Conservation (phyloP, 169 alveolate species). For the Blepharisma undulans region DNA sequence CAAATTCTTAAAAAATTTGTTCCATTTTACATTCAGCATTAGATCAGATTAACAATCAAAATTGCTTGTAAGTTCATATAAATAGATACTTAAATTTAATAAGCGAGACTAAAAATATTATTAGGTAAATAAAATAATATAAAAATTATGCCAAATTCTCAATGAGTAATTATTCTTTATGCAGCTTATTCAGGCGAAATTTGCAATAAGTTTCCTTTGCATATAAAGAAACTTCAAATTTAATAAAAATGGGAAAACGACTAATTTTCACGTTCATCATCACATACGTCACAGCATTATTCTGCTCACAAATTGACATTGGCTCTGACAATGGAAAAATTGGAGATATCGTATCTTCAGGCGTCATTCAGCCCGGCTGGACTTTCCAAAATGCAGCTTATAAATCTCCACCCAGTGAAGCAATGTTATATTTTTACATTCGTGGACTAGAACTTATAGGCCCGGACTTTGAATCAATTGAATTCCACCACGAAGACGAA, state of each 20-base stretch:
- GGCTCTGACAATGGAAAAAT: slow-evolving; percentile 18
- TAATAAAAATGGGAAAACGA: background rate
- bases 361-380: slow-evolving; percentile 30
- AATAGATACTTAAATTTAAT: too few species aligned
- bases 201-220: too few species aligned
- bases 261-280: background rate
- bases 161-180: too few species aligned
- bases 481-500: slow-evolving; percentile 34
- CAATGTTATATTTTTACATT: background rate
- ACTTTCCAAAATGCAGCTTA: background rate
- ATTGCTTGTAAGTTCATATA: too few species aligned
- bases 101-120: too few species aligned
- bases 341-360: slow-evolving; percentile 6
- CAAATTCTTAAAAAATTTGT: background rate
- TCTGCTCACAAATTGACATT: slow-evolving; percentile 24
- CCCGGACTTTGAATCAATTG: slow-evolving; percentile 2
- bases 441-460: slow-evolving; percentile 24
- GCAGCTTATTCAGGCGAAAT: too few species aligned
- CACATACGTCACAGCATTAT: background rate
- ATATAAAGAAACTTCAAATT: background rate
- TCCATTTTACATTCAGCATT: background rate
- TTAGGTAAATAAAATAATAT: too few species aligned
- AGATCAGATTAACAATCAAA: too few species aligned
- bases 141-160: too few species aligned
- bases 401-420: background rate